These are phyloP conservation scores for Xylaria sp. DNA, from an alignment of 2,329 filamentous ascomycete species.

Conservation along the genomic window DNA sequence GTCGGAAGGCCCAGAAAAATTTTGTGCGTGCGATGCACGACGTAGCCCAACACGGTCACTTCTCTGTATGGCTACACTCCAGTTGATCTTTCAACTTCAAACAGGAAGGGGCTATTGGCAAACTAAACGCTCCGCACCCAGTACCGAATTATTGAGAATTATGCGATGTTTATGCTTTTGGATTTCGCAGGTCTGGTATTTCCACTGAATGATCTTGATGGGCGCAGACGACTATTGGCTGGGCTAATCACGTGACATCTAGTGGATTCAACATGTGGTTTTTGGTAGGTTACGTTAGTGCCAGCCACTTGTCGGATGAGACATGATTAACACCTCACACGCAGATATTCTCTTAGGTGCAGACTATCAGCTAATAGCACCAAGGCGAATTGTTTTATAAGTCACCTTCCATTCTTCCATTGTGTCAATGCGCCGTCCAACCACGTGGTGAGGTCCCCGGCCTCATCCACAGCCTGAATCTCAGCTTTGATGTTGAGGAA, in stretches of 20 bases:
- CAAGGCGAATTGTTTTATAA: too few relatives aligned
- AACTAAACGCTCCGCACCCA: not conserved
- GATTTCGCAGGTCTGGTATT: not conserved
- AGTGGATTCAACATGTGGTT: constrained; percentile 1
- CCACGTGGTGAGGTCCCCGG: constrained; percentile 57
- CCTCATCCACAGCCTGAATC: constrained; percentile 71
- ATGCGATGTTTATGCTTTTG: not conserved
- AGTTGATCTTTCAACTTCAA: not conserved
- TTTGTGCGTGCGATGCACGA: constrained; percentile 15
- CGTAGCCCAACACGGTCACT: not conserved
- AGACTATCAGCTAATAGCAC: not conserved
- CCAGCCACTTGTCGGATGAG: not conserved
- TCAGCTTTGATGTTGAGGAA: constrained; percentile 77
- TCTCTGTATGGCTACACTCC: not conserved
- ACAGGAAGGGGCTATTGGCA: not conserved
- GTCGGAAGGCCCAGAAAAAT: constrained; percentile 20
- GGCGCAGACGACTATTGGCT: constrained; percentile 1
- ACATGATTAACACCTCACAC: not conserved
- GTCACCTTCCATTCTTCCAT: not conserved
- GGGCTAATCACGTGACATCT: constrained; percentile 31
- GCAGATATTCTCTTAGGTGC: not conserved
- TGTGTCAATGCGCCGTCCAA: constrained; percentile 50
- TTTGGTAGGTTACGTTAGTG: not conserved
- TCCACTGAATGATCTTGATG: not conserved
- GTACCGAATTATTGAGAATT: not conserved